Base-by-base conservation (phyloP, 2,329 filamentous ascomycete genomes). In the Botrytis porri region DNA sequence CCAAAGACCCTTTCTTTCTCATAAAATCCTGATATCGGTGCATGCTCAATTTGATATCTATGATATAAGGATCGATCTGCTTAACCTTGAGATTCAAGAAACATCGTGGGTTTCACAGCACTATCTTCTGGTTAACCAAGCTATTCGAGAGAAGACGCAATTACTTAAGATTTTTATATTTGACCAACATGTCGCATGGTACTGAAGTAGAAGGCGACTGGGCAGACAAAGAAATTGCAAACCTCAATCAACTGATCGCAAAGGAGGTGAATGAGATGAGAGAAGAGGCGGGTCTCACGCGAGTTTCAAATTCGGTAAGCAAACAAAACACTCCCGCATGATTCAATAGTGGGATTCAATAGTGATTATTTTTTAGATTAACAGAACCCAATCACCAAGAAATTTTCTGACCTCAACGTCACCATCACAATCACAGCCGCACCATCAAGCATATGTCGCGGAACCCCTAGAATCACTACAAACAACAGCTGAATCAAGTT, bases 81-180 rank as follows among this genome's bases (percentile, higher is more conserved):
- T 29, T 48, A 3, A 20, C 10, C 22, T 39, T 12, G 3, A n/a
- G 7, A 3, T 39, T 16, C 4, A 29, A 37, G 2, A 51, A 16
- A 51, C 6, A 37, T 14, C 9, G 2, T 37, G 20, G 14, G 8
- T 10, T 22, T 51, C 22, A 29, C 25, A 29, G 16, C 16, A 14
- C 45, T 2, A 2, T 22, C 14, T 39, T 54, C 1, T 9, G 9
- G n/a, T 20, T 4, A 1, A 22, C 16, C 5, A 7, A 18, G 10
- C 7, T 16, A 22, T 22, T 9, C 4, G 3, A 29, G 20, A 20
- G 25, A 37, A 10, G 9, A n/a, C 0, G 0, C 1, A 16, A n/a
- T 54, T 16, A 8, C 20, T 20, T 16, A 12, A 20, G 1, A 29
- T 54, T 7, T 16, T 39, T 14, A 54, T 18, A 20, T 54, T 12